phyloP scores from a whole-genome alignment of 2,329 filamentous ascomycete species.

The Ascochyta viciae-villosae region DNA sequence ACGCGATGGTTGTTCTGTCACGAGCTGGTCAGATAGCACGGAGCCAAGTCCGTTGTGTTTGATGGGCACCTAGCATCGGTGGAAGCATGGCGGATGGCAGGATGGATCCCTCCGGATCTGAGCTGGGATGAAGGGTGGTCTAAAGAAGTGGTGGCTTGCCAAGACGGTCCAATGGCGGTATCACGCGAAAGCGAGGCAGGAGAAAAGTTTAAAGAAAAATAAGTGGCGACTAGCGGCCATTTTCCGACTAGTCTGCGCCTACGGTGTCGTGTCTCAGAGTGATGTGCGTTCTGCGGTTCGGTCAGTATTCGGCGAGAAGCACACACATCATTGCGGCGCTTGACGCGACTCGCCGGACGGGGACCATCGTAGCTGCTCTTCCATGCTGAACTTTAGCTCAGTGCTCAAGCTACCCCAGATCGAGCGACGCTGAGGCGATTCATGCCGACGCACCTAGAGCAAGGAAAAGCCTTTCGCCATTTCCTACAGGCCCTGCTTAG shows the following conservation, averaged over 20 bases:
- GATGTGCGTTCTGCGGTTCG: constrained; percentile 35
- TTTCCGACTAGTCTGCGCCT: constrained; percentile 31
- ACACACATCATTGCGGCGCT: constrained; percentile 29
- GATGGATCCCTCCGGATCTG: constrained; percentile 28
- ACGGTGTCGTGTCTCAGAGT: constrained; percentile 14
- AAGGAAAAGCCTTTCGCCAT: constrained; percentile 34
- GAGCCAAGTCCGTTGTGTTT: constrained; percentile 27
- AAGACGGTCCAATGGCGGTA: constrained; percentile 33
- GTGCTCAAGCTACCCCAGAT: constrained; percentile 37
- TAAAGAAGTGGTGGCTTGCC: constrained; percentile 23
- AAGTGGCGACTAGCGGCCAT: constrained; percentile 39
- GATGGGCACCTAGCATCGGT: constrained; percentile 20
- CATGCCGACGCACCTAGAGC: constrained; percentile 37
- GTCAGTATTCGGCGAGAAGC: constrained; percentile 38
- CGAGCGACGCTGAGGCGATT: constrained; percentile 36
- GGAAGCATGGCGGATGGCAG: constrained; percentile 25
- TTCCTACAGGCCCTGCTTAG: constrained; percentile 31
- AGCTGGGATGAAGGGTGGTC: constrained; percentile 20
- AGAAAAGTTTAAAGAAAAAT: constrained; percentile 33
- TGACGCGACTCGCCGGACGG: constrained; percentile 29
- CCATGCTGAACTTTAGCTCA: constrained; percentile 25
- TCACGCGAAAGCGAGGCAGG: constrained; percentile 25
- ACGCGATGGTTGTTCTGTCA: constrained; percentile 9
- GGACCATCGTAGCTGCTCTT: constrained; percentile 22
- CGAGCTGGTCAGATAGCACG: constrained; percentile 13